phyloP scores from a whole-genome alignment of 768 basidiomycete genomes.

The Suillus subaureus region DNA sequence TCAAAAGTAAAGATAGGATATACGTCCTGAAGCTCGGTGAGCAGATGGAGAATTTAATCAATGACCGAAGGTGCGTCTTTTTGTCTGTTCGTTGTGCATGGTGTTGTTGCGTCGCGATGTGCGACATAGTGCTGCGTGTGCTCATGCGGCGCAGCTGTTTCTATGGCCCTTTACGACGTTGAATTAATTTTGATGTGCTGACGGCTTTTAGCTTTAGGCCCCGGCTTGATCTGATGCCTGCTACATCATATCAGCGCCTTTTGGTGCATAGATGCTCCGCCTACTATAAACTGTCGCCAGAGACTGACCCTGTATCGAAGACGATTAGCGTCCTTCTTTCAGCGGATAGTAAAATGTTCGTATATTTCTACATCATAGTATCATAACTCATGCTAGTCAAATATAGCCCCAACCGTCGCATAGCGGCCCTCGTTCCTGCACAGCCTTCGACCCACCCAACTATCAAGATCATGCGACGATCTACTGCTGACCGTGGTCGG shows the following conservation, averaged over 20 bases:
- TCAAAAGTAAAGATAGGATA: constrained; percentile 84
- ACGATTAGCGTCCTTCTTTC: constrained; percentile 58
- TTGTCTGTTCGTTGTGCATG: constrained; percentile 14
- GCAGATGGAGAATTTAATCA: constrained; percentile 78
- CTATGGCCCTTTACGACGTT: background rate
- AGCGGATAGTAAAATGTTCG: constrained; percentile 77
- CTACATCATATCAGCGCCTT: constrained; percentile 82
- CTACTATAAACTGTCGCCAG: constrained; percentile 76
- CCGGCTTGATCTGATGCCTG: constrained; percentile 66
- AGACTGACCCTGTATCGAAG: constrained; percentile 67
- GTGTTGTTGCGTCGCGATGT: constrained; percentile 7
- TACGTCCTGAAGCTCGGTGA: constrained; percentile 90
- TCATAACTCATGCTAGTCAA: constrained; percentile 18
- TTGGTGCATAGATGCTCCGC: constrained; percentile 85
- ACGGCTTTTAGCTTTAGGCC: constrained; percentile 42
- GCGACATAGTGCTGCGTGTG: constrained; percentile 1
- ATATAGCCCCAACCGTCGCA: constrained; percentile 64
- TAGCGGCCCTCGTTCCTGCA: constrained; percentile 77
- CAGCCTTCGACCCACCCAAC: constrained; percentile 72
- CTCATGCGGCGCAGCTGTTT: constrained; percentile 8
- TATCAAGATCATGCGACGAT: constrained; percentile 86
- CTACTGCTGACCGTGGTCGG: constrained; percentile 51
- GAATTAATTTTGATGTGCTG: constrained; percentile 19
- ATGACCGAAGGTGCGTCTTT: constrained; percentile 64
- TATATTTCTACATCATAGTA: constrained; percentile 12